Evolutionary conservation across 2,329 filamentous ascomycete genomes (phyloP).

Genomic region (Myriosclerotinia scirpicola): DNA sequence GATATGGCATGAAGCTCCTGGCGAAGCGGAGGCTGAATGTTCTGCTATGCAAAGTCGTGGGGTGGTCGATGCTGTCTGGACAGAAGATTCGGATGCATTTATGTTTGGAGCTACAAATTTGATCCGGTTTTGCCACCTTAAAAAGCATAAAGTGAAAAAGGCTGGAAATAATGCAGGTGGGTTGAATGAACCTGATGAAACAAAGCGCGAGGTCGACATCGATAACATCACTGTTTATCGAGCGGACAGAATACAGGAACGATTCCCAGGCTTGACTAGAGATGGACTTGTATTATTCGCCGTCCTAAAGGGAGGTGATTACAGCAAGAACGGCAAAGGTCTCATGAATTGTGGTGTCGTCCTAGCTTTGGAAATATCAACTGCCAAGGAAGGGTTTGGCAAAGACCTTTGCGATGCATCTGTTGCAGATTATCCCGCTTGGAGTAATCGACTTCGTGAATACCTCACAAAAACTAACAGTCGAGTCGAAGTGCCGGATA

Average conservation of each 20-base stretch:
- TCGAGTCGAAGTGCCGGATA: not conserved
- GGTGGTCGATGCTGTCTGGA: slow-evolving; percentile 85
- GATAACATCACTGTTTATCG: slow-evolving; percentile 62
- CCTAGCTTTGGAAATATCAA: slow-evolving; percentile 72
- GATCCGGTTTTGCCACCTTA: slow-evolving; percentile 71
- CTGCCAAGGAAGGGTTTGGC: slow-evolving; percentile 78
- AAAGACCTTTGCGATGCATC: slow-evolving; percentile 37
- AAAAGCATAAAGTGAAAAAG: not conserved
- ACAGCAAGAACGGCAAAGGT: slow-evolving; percentile 68
- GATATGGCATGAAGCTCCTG: slow-evolving; percentile 77
- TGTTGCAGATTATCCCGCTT: not conserved
- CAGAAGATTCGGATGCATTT: slow-evolving; percentile 90
- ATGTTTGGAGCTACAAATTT: slow-evolving; percentile 87
- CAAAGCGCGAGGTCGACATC: slow-evolving; percentile 75
- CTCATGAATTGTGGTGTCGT: slow-evolving; percentile 83
- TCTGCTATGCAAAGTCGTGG: slow-evolving; percentile 76
- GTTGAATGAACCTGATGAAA: slow-evolving; percentile 58
- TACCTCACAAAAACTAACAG: slow-evolving; percentile 4
- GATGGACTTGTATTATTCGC: slow-evolving; percentile 91
- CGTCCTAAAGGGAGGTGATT: slow-evolving; percentile 91
- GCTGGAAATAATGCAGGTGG: not conserved
- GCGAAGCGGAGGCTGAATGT: slow-evolving; percentile 93
- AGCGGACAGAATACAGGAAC: slow-evolving; percentile 51
- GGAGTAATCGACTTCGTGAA: slow-evolving; percentile 10
- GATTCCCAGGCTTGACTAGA: slow-evolving; percentile 60